These are phyloP conservation scores for Aspergillus bridgeri DNA, from an alignment of 495 filamentous ascomycete species.

Conservation along the genomic window DNA sequence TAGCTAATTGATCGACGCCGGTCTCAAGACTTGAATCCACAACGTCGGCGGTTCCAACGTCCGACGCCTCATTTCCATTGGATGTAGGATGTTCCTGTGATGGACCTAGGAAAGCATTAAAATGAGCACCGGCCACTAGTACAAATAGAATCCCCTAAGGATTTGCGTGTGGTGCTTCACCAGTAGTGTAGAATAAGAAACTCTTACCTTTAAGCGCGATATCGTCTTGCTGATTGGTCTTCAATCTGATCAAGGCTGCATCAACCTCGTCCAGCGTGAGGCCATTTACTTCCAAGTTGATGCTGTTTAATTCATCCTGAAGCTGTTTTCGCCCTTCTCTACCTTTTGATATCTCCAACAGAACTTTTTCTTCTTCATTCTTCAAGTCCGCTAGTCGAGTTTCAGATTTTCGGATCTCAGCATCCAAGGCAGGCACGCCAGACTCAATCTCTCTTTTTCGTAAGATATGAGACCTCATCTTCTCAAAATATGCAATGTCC, in stretches of 20 bases:
- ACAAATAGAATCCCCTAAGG: not conserved
- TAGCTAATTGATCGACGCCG: not conserved
- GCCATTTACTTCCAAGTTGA: conserved; percentile 46
- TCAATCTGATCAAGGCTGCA: conserved; percentile 30
- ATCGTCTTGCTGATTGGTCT: conserved; percentile 24
- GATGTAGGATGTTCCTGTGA: not conserved
- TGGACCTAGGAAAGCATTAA: not conserved
- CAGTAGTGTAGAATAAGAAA: not conserved
- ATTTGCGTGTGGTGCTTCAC: not conserved
- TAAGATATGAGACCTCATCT: conserved; percentile 30
- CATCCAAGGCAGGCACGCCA: conserved; percentile 56
- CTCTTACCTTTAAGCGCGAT: conserved; percentile 27
- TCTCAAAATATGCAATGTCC: conserved; percentile 22
- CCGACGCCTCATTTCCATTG: not conserved
- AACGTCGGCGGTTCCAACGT: not conserved
- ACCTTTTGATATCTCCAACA: conserved; percentile 54
- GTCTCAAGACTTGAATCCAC: not conserved
- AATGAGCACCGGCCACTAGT: not conserved
- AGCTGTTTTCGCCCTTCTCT: conserved; percentile 39
- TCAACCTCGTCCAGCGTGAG: conserved; percentile 40
- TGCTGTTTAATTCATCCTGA: conserved; percentile 52
- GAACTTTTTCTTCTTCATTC: conserved; percentile 55
- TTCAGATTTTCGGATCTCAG: conserved; percentile 44
- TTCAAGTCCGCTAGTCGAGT: conserved; percentile 51
- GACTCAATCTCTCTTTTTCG: conserved; percentile 55